Base-by-base conservation (phyloP, 345 rosid genomes). In the Balakata baccata region DNA sequence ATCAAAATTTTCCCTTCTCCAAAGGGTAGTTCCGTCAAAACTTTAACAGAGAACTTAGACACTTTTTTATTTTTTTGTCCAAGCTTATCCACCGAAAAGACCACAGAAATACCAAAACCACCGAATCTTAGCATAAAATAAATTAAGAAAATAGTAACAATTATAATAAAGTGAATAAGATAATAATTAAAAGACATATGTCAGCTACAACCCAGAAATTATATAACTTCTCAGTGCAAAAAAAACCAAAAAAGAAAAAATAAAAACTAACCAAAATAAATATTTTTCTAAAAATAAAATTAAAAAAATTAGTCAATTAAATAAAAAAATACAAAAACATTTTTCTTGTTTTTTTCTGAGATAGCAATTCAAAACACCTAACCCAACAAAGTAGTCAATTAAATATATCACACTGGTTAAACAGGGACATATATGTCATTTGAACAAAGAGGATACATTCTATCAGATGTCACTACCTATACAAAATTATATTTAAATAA, bases 51-150 rank as follows among this genome's bases (percentile, higher is more conserved):
- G 50, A 64, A 64, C 34, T 57, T 57, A 58, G 64, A 17, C 37
- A 38, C 41, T 22, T 66, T 29, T 29, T 29, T 29, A 29, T 34
- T 25, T 16, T 56, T 56, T 69, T n/a, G 47, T 69, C 34, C 11
- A 43, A 50, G 16, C 17, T 34, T 10, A 16, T 52, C 46, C 46
- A 52, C 72, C 9, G 17, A 41, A 18, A 47, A 54, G 52, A 56
- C 73, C 64, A 69, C 64, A 38, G 38, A 54, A 65, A 20, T 22
- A 13, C 52, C 69, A 20, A 45, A 11, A 20, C 50, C 37, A 61
- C 10, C 39, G 64, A 59, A 25, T 59, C 64, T 25, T 17, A 18
- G 10, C 25, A 54, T n/a, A 16, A 65, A 20, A n/a, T 4, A 65
- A 45, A 43, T 4, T 11, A 62, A 11, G 11, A 60, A 29, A 29